Base-by-base conservation (phyloP, 805 yeast species). In the Maudiozyma bulderi region DNA sequence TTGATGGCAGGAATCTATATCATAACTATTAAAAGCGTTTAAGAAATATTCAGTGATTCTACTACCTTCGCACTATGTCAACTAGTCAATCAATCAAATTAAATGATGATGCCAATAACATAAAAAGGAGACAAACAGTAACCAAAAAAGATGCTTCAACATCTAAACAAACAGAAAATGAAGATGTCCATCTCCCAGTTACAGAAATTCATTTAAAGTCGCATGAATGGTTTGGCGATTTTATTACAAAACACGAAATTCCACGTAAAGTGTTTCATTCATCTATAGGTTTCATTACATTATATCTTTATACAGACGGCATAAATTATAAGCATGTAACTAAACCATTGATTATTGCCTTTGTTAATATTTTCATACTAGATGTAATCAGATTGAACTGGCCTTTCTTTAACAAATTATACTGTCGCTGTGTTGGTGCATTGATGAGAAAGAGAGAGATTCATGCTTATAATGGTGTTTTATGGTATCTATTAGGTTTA, bases 201-300 rank as follows among this genome's bases (percentile, higher is more conserved):
- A 56, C 62, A 1, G 63, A 60, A 43, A 65, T 66, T 14, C 65
- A 58, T 45, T 53, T 72, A 41, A 67, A 68, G 26, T 68, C 74
- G 0, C 77, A 73, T 49, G 68, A 66, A 47, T 58, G 71, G 56
- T 74, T 75, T 58, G 73, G 74, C 13, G 72, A 69, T 41, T 81
- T 83, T 58, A 67, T 84, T 46, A 77, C 82, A 37, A 84, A 84
- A 59, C 89, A 93, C 61, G 99, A 93, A 67, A 71, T 93, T 14
- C 95, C 95, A 5, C 77, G 99, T 59, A 93, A 93, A 65, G 69
- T 77, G 3, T 79, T 93, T 51, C 99, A 93, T 65, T 85, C 91
- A 8, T 84, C 93, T 1, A 88, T 90, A 45, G 99, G 97, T 0
- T 76, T 89, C 54, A 57, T 90, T 41, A 82, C 97, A 1, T 66